Evolutionary conservation across 441 rosid species (phyloP).

Genomic region (Erysimum pusillum): DNA sequence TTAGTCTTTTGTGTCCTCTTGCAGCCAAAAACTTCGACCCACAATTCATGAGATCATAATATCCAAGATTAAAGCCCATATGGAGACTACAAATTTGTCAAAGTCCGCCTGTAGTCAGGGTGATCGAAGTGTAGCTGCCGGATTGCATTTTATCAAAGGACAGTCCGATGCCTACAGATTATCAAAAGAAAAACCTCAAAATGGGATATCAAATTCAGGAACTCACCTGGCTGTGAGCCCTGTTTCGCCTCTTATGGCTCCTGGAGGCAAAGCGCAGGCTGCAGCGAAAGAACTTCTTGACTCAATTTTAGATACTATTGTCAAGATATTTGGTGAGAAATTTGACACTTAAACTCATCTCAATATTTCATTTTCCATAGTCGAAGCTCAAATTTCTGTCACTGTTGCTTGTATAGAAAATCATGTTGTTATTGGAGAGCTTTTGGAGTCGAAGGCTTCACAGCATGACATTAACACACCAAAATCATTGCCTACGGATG

Average conservation of each 20-base stretch:
- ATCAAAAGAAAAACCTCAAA: constrained; percentile 81
- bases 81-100: constrained; percentile 68
- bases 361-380: constrained; percentile 18
- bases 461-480: constrained; percentile 77
- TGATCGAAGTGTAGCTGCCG: constrained; percentile 55
- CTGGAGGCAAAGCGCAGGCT: constrained; percentile 93
- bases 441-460: constrained; percentile 79
- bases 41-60: constrained; percentile 95
- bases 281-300: constrained; percentile 92
- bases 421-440: constrained; percentile 93
- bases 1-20: constrained; percentile 46
- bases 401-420: constrained; percentile 66
- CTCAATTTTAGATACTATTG: constrained; percentile 85
- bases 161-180: constrained; percentile 74
- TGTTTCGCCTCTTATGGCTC: constrained; percentile 96
- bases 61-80: constrained; percentile 84
- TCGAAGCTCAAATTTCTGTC: constrained; percentile 43
- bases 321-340: constrained; percentile 88
- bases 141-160: constrained; percentile 68
- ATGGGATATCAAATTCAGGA: constrained; percentile 75
- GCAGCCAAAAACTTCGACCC: constrained; percentile 95
- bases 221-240: constrained; percentile 92
- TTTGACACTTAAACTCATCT: constrained; percentile 28
- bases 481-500: constrained; percentile 67
- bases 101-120: constrained; percentile 66